These are phyloP conservation scores for Adansonia grandidieri DNA, from an alignment of 441 rosid species.

Conservation along the genomic window DNA sequence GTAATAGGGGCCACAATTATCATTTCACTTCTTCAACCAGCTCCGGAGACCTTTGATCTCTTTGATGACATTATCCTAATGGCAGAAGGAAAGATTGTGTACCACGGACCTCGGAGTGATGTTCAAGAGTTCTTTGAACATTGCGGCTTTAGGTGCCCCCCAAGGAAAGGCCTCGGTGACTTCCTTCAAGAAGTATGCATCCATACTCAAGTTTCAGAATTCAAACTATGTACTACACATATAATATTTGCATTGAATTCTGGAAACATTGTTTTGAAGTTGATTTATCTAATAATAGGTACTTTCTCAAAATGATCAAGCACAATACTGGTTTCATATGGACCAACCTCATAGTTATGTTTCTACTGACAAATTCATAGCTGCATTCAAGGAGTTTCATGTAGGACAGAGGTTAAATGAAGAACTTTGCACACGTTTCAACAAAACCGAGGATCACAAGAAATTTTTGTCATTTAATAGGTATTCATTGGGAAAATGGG, in stretches of 20 bases:
- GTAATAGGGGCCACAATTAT: slow-evolving; percentile 42
- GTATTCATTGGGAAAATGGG: slow-evolving; percentile 50
- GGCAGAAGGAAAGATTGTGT: slow-evolving; percentile 54
- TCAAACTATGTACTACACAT: background rate
- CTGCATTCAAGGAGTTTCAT: slow-evolving; percentile 40
- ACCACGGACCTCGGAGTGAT: slow-evolving; percentile 40
- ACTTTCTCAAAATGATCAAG: slow-evolving; percentile 61
- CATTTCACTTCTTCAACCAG: slow-evolving; percentile 56
- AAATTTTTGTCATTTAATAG: slow-evolving; percentile 40
- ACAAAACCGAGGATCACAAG: slow-evolving; percentile 29
- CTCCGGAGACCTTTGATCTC: slow-evolving; percentile 57
- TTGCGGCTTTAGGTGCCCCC: slow-evolving; percentile 64
- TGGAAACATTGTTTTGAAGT: background rate
- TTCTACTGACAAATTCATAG: slow-evolving; percentile 42
- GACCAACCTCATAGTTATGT: slow-evolving; percentile 46
- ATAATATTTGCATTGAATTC: background rate
- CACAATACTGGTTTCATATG: slow-evolving; percentile 54
- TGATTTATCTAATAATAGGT: slow-evolving; percentile 34
- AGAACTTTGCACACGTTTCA: slow-evolving; percentile 45
- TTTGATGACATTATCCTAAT: slow-evolving; percentile 51
- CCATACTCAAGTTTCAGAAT: background rate
- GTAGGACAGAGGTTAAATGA: slow-evolving; percentile 36
- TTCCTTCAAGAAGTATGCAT: slow-evolving; percentile 64
- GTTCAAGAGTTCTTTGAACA: slow-evolving; percentile 43
- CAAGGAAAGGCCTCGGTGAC: slow-evolving; percentile 64